These are phyloP conservation scores for Trichothecium sympodiale DNA, from an alignment of 2,329 filamentous ascomycete species.

Conservation along the genomic window DNA sequence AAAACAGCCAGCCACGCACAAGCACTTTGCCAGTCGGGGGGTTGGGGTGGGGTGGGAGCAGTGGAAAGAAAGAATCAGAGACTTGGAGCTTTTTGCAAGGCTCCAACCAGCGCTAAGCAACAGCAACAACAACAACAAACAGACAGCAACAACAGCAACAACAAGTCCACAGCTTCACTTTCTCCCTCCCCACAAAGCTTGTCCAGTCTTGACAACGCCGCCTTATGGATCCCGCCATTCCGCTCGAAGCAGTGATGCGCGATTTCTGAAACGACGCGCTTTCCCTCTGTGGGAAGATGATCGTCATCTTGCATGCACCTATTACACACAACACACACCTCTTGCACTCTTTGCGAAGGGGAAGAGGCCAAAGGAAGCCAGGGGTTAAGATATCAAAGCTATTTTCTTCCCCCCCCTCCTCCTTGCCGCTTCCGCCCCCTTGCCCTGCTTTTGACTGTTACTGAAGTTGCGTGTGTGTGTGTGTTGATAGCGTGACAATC, in stretches of 20 bases:
- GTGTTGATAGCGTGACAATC: neutral
- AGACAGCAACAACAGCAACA: too few species aligned
- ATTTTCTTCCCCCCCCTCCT: too few species aligned
- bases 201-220: slow-evolving; percentile 24
- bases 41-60: too few species aligned
- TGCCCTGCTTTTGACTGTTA: too few species aligned
- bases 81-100: too few species aligned
- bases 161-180: neutral
- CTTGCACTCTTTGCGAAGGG: neutral
- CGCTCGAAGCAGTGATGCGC: slow-evolving; percentile 17
- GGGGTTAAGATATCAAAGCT: neutral
- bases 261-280: slow-evolving; percentile 20
- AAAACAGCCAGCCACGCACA: too few species aligned
- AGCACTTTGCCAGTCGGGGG: too few species aligned
- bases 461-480: neutral
- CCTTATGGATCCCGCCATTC: slow-evolving; percentile 9
- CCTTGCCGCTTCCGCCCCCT: too few species aligned
- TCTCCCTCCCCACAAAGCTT: slow-evolving; percentile 21
- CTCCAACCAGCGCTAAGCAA: too few species aligned
- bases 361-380: neutral
- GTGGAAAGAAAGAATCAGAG: too few species aligned
- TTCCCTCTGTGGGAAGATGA: slow-evolving; percentile 8
- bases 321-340: neutral
- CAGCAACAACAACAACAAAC: too few species aligned
- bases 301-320: slow-evolving; percentile 1